Evolutionary conservation across 2,329 filamentous ascomycete genomes (phyloP).

Genomic region (Metarhizium humberi): DNA sequence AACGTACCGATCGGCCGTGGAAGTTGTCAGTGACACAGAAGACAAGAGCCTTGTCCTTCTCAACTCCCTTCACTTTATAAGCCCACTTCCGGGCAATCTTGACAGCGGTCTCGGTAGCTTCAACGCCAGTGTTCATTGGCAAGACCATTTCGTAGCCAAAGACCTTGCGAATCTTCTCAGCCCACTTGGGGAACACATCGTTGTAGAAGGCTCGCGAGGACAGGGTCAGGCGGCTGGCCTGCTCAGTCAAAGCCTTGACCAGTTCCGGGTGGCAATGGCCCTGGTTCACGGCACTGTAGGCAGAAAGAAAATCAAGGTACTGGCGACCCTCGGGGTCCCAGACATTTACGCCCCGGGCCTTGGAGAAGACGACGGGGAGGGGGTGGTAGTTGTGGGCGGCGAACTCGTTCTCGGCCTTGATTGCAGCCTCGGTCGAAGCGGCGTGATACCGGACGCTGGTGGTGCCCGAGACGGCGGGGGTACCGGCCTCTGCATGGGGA

Average conservation of each 20-base stretch:
- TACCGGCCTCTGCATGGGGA: constrained; percentile 44
- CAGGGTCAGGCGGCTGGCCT: constrained; percentile 81
- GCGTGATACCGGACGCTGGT: constrained; percentile 53
- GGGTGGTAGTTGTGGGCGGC: constrained; percentile 99
- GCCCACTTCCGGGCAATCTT: constrained; percentile 98
- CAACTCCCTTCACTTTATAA: constrained; percentile 90
- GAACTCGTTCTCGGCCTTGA: constrained; percentile 69
- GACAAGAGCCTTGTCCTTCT: constrained; percentile 72
- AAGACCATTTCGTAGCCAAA: constrained; percentile 97
- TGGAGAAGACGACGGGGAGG: constrained; percentile 84
- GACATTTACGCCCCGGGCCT: constrained; percentile 75
- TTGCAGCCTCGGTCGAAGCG: constrained; percentile 68
- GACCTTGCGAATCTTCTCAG: constrained; percentile 77
- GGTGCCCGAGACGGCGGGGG: constrained; percentile 16
- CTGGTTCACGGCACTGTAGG: constrained; percentile 96
- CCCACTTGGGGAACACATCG: constrained; percentile 94
- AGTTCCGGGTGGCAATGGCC: constrained; percentile 96
- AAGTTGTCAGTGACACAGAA: constrained; percentile 88
- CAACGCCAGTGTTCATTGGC: constrained; percentile 96
- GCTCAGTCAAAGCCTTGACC: constrained; percentile 79
- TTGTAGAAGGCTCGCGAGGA: constrained; percentile 97
- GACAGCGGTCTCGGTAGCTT: constrained; percentile 91
- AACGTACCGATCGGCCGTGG: constrained; percentile 79
- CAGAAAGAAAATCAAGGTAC: constrained; percentile 96
- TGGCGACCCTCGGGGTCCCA: constrained; percentile 96